Evolutionary conservation across 2,329 filamentous ascomycete species (phyloP), one percentile per base, ranked within the genome.

Genomic region (Onygena corvina): DNA sequence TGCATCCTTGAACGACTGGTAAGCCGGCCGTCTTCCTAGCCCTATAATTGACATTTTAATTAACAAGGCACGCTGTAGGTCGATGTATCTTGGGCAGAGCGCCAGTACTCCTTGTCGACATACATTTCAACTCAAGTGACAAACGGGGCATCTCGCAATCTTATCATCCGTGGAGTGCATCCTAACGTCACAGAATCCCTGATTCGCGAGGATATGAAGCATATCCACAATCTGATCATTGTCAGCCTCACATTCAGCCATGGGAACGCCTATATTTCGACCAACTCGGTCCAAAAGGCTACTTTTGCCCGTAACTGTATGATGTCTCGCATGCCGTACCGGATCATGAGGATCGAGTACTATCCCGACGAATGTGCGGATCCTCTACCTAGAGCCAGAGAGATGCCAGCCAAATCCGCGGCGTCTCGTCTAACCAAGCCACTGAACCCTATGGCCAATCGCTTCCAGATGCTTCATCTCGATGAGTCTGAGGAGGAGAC

Each of bases 151-250:
- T 84, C 79, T 35, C 79, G 86, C 52, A 92, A 90, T 58, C 64
- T 93, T 31, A 67, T 89, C 16, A 75, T 93, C 35, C 76, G 76
- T 50, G 74, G 75, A 7, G 77, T 76, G 56, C 71, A 71, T 56
- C 68, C 68, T 48, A 74, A 68, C 48, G 69, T 84, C 56, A 86
- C 80, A 0, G 81, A 81, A 55, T 67, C 76, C 5, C 66, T 67
- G 12, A 79, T 93, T 54, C 79, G 83, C 8, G 74, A 81, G 3
- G 84, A 93, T 57, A 72, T 92, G 31, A 82, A 88, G 20, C 86
- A 93, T 61, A 90, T 93, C 52, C 81, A 90, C 68, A 85, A 86
- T 53, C 72, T 93, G 1, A 70, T 82, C 18, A 76, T 93, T 8
- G 72, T 92, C 58, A 76, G 76, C 36, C 67, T 92, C 38, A 65